Evolutionary conservation across 2,329 filamentous ascomycete genomes (phyloP), one percentile per base, ranked within the genome.

Genomic region (Paracoccidioides lutzii): DNA sequence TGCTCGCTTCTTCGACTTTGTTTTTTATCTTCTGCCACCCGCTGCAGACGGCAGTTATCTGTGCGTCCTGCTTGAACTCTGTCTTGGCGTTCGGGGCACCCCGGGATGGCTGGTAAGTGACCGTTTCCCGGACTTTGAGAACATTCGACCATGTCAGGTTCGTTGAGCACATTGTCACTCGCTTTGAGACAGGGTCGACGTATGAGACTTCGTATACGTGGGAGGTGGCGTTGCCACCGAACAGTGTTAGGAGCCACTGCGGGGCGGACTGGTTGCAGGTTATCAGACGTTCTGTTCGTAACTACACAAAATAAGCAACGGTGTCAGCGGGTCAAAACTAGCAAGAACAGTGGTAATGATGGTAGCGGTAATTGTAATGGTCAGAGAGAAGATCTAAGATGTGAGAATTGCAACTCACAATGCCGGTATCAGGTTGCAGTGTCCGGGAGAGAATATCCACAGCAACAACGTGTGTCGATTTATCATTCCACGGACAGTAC

Each of bases 401-500:
- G 30, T 15, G 43, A 55, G 53, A 52, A 42, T 45, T 52, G 37
- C 53, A 53, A 75, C 81, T 73, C 72, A 84, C 81, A 64, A 88
- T 85, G 65, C 84, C 82, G 43, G 83, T 86, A 10, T 67, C 64
- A 5, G 80, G 71, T 65, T 87, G 83, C 42, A 88, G 75, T 8
- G 71, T 71, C 60, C 93, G 87, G 54, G 83, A 85, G 65, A 98
- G 74, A 12, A 91, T 97, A 75, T 98, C 93, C 66, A 97, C 93
- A 62, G 89, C 90, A 62, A 94, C 83, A 62, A 98, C 93, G 73
- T 98, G 93, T 43, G 90, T 88, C n/a, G 88, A 90, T 75, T 95
- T 93, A 72, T 96, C 87, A 77, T 98, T 98, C 91, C 93, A 97
- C 22, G 91, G 91, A 67, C 89, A 94, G 75, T 98, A 98, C 73